Evolutionary conservation across 228 moss, liverwort and hornwort species (phyloP).

Genomic region (Sphagnum fallax): DNA sequence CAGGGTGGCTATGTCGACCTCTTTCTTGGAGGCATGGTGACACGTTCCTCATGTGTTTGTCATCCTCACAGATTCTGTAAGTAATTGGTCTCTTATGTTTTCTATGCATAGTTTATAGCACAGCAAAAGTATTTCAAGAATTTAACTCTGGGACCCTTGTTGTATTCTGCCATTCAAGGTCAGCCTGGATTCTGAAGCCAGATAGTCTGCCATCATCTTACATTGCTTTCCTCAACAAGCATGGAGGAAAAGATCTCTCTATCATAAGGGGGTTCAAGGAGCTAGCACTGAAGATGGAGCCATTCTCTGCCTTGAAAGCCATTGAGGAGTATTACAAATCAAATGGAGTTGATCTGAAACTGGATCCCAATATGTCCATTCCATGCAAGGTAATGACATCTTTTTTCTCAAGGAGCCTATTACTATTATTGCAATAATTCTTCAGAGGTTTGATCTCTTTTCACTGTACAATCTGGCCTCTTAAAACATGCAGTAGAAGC

Average conservation of each 20-base stretch:
- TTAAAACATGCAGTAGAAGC: too few species aligned
- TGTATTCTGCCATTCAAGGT: slow-evolving; percentile 12
- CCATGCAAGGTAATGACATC: slow-evolving; percentile 26
- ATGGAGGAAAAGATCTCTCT: slow-evolving; percentile 32
- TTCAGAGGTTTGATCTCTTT: too few species aligned
- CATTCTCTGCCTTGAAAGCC: slow-evolving; percentile 8
- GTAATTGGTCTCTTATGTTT: slow-evolving; percentile 1
- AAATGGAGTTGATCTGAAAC: slow-evolving; percentile 14
- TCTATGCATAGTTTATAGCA: not conserved
- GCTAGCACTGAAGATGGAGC: slow-evolving; percentile 13
- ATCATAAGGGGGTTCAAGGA: slow-evolving; percentile 22
- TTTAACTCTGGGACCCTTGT: not conserved
- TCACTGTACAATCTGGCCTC: too few species aligned
- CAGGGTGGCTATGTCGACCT: slow-evolving; percentile 35
- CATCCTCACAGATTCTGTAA: slow-evolving; percentile 49
- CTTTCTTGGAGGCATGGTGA: slow-evolving; percentile 54
- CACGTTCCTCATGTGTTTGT: slow-evolving; percentile 56
- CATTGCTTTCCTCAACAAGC: slow-evolving; percentile 43
- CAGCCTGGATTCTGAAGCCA: slow-evolving; percentile 46
- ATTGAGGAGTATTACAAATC: slow-evolving; percentile 23
- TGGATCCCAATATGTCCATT: slow-evolving; percentile 19
- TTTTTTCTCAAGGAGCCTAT: too few species aligned
- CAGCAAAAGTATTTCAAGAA: not conserved
- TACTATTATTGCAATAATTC: too few species aligned
- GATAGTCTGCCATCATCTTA: slow-evolving; percentile 48